phyloP scores from a whole-genome alignment of 2,329 filamentous ascomycete species.

The Aspergillus sp. region DNA sequence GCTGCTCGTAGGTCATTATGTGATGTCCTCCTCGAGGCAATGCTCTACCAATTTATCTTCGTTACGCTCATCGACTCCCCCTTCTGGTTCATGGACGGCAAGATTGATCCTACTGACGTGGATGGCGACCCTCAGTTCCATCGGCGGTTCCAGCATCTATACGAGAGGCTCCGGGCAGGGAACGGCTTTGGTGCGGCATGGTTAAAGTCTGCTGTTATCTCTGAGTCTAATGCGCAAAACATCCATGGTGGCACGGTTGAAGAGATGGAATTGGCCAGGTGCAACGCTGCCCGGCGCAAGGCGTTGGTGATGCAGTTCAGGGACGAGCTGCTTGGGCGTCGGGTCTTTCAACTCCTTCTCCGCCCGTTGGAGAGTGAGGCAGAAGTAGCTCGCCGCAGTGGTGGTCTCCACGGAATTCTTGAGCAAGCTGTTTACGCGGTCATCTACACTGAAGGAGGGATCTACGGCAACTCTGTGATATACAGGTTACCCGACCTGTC shows the following conservation, averaged over 20 bases:
- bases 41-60: background rate
- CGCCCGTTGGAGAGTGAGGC: background rate
- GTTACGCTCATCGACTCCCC: background rate
- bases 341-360: background rate
- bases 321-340: background rate
- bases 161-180: background rate
- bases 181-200: background rate
- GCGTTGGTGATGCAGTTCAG: background rate
- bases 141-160: background rate
- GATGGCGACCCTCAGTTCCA: background rate
- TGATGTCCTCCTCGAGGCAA: background rate
- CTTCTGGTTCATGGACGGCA: background rate
- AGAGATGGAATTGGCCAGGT: background rate
- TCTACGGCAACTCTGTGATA: background rate
- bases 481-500: background rate
- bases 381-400: background rate
- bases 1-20: too few species aligned
- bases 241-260: too few species aligned
- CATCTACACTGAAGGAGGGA: background rate
- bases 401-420: background rate
- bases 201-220: too few species aligned
- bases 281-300: background rate
- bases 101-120: background rate
- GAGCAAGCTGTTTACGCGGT: background rate
- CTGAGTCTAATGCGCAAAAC: too few species aligned